Evolutionary conservation across 2,329 filamentous ascomycete species (phyloP).

Genomic region (Venturia carpophila): DNA sequence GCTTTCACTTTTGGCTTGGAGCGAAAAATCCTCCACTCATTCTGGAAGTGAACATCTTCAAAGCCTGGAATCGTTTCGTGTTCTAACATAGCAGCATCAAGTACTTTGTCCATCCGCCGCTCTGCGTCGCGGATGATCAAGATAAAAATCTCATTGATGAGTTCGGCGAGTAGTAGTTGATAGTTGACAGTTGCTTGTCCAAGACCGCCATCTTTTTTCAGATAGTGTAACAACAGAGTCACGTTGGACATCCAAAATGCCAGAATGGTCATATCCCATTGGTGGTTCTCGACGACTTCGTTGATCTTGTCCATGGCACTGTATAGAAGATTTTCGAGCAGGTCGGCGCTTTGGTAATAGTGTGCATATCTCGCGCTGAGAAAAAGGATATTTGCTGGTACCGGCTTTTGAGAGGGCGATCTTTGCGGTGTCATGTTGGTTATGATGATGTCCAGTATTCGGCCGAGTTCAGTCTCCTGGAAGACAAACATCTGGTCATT

Average conservation of each 20-base stretch:
- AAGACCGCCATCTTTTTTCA: conserved; percentile 86
- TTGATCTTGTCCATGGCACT: conserved; percentile 95
- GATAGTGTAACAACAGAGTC: conserved; percentile 87
- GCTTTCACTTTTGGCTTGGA: conserved; percentile 80
- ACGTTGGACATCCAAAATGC: conserved; percentile 99
- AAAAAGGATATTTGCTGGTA: conserved; percentile 95
- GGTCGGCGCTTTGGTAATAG: conserved; percentile 82
- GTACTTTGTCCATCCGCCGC: conserved; percentile 87
- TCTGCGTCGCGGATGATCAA: conserved; percentile 95
- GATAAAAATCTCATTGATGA: conserved; percentile 98
- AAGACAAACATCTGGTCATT: conserved; percentile 99
- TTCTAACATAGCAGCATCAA: conserved; percentile 90
- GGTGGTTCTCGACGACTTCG: conserved; percentile 85
- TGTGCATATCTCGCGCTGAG: conserved; percentile 92
- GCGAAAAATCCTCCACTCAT: conserved; percentile 97
- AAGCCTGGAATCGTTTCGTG: conserved; percentile 97
- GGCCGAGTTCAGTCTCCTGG: conserved; percentile 84
- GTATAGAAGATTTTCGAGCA: conserved; percentile 71
- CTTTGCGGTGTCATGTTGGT: conserved; percentile 97
- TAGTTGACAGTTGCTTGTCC: conserved; percentile 77
- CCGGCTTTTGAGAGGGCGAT: conserved; percentile 93
- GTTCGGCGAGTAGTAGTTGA: conserved; percentile 83
- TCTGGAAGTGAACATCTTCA: conserved; percentile 92
- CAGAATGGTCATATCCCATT: conserved; percentile 99
- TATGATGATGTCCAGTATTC: conserved; percentile 90